Conservation (phyloP, 2,329 filamentous ascomycete species). For the Aspergillus brunneoviolaceus region DNA sequence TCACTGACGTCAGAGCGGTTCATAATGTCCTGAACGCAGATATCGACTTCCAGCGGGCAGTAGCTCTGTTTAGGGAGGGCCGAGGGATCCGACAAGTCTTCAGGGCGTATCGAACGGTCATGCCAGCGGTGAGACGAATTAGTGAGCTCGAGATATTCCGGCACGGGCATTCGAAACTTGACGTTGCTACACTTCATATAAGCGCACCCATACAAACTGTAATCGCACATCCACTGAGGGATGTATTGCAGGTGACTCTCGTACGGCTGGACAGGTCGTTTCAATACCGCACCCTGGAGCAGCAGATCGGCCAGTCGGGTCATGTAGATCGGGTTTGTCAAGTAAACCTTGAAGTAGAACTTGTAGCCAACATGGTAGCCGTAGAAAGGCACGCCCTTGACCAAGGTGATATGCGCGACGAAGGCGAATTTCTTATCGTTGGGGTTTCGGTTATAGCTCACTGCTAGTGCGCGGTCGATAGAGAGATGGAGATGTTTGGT, state of each 20-base stretch:
- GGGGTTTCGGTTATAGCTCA: conserved; percentile 77
- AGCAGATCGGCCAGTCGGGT: conserved; percentile 84
- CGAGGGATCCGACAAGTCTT: conserved; percentile 61
- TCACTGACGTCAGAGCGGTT: conserved; percentile 76
- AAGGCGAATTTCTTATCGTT: conserved; percentile 68
- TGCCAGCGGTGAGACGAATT: conserved; percentile 73
- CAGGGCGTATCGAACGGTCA: conserved; percentile 64
- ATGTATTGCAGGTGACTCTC: conserved; percentile 92
- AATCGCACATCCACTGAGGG: conserved; percentile 97
- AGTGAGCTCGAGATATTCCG: conserved; percentile 64
- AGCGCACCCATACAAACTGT: conserved; percentile 91
- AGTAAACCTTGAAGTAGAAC: conserved; percentile 90
- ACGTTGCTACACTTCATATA: conserved; percentile 74
- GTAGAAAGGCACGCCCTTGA: conserved; percentile 94
- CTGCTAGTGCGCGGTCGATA: conserved; percentile 84
- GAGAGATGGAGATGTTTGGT: conserved; percentile 77
- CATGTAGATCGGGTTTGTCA: conserved; percentile 84
- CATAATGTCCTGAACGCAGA: conserved; percentile 82
- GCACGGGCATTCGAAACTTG: conserved; percentile 73
- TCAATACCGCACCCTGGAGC: conserved; percentile 83
- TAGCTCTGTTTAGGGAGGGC: conserved; percentile 76
- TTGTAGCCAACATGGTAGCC: conserved; percentile 91
- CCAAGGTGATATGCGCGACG: conserved; percentile 85
- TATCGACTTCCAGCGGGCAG: conserved; percentile 85
- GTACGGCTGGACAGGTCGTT: conserved; percentile 80